Evolutionary conservation across 2,329 filamentous ascomycete species (phyloP).

Genomic region (Alternaria conjuncta): DNA sequence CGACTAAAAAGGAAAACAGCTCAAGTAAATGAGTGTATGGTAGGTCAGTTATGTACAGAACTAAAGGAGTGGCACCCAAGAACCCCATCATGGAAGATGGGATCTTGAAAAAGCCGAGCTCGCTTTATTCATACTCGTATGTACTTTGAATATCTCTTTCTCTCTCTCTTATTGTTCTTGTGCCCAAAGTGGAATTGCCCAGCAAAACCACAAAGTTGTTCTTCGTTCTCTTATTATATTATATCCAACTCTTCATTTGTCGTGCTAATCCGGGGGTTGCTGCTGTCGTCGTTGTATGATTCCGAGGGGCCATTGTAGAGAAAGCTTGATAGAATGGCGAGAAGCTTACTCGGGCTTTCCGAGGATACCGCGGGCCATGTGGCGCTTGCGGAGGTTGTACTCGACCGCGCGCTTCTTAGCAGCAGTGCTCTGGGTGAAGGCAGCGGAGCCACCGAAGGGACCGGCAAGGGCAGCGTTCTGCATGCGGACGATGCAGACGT

Average conservation of each 20-base stretch:
- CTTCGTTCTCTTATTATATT: neutral
- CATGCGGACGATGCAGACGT: conserved; percentile 70
- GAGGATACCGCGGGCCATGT: conserved; percentile 44
- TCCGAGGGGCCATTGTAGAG: neutral
- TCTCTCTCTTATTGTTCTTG: neutral
- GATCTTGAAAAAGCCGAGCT: neutral
- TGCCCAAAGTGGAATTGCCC: neutral
- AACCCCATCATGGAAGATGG: neutral
- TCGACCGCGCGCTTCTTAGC: conserved; percentile 68
- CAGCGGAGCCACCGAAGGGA: conserved; percentile 70
- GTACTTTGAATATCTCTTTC: neutral
- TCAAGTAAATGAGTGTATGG: conserved; percentile 12
- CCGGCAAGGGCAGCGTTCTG: conserved; percentile 68
- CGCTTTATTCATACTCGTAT: neutral
- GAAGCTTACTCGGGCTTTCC: conserved; percentile 34
- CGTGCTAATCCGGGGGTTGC: neutral
- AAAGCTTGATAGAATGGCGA: neutral
- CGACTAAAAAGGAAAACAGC: neutral
- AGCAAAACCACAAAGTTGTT: conserved; percentile 4
- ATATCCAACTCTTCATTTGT: neutral
- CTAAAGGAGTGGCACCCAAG: neutral
- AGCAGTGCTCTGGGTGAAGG: conserved; percentile 66
- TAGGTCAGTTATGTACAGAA: conserved; percentile 8
- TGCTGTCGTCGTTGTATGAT: neutral
- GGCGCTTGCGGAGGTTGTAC: conserved; percentile 54